Base-by-base conservation (phyloP, 2,329 filamentous ascomycete species). In the Coleophoma eucalyptorum region DNA sequence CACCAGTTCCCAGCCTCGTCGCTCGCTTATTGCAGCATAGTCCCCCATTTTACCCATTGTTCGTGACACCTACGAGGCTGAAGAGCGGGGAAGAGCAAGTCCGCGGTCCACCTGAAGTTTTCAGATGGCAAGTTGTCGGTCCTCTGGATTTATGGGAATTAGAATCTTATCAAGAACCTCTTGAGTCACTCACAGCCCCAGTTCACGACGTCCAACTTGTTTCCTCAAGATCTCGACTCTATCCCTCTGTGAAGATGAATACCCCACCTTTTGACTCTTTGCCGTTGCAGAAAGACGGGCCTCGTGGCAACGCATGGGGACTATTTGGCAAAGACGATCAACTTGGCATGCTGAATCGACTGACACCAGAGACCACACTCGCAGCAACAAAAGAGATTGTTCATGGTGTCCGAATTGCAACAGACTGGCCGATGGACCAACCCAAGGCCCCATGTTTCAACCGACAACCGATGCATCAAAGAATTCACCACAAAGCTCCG, bases 231-330 rank as follows among this genome's bases (percentile, higher is more conserved):
- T n/a, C 5, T 26, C 26, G 4, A 26, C 6, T 26, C 26, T 8
- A 26, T 26, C 26, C 26, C 10, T 3, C 10, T 26, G 26, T 38
- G 35, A 18, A n/a, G 7, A 38, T 12, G 6, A 18, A 31, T 15
- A 34, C 55, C 15, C 68, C 71, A 6, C 53, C 65, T 20, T 75
- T 74, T 46, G 67, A 72, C 48, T 60, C 66, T 16, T 64, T 76
- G 2, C 72, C 72, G 3, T 59, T 67, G 6, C 65, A 70, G 26
- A 56, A 69, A 38, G 66, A 64, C 16, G 70, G 72, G 55, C 72
- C 72, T 1, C 63, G 69, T 55, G 72, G 69, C 51, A 70, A 65
- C 49, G 64, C 67, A 4, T 77, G 74, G 74, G 72, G 73, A 4
- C 47, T 75, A 4, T 66, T 71, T 46, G 74, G 74, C 48, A 59